Evolutionary conservation across 1,139 yeast species (phyloP), one percentile per base, ranked within the genome.

Genomic region (Ogataea hybrid): DNA sequence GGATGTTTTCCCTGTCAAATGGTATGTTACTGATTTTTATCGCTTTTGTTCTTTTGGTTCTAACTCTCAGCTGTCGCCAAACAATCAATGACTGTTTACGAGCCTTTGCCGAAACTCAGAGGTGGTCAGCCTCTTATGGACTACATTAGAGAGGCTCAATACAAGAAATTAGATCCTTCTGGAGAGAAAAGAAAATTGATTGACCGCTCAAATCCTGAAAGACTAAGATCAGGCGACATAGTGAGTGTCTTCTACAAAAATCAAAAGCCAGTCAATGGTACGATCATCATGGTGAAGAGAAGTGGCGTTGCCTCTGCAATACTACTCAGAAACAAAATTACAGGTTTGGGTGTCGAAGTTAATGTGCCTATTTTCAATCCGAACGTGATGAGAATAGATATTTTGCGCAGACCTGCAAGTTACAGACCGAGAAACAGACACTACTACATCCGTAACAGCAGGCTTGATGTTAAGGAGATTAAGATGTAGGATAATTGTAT

Each of bases 351-450:
- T 42, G 90, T 87, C 37, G 97, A 89, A 60, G 68, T 83, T 50
- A 72, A 92, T 51, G 77, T 87, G 42, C 90, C 90, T 22, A 67
- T 89, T 28, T 89, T 74, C 70, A 85, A 83, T 51, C 96, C 96
- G 18, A 72, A 77, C 42, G 73, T 89, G 46, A 77, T 80, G 52
- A 77, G 83, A 63, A 71, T 89, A 44, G 96, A 89, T 63, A 63
- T 86, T 28, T 64, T 89, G 52, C 75, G 85, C 64, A 81, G 81
- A 62, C 90, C 95, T 21, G 71, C 74, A 53, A 73, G 73, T 58
- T 82, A 85, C 67, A 76, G 80, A 71, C 71, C 70, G 47, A 77
- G 95, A 76, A 77, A 79, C 67, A 88, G 86, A 71, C 92, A 87
- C 53, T 88, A 82, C 71, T 89, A 86, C 65, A 85, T 89, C 60